Conservation (phyloP, 805 yeast genomes). For the Metschnikowia chrysomelidarum region DNA sequence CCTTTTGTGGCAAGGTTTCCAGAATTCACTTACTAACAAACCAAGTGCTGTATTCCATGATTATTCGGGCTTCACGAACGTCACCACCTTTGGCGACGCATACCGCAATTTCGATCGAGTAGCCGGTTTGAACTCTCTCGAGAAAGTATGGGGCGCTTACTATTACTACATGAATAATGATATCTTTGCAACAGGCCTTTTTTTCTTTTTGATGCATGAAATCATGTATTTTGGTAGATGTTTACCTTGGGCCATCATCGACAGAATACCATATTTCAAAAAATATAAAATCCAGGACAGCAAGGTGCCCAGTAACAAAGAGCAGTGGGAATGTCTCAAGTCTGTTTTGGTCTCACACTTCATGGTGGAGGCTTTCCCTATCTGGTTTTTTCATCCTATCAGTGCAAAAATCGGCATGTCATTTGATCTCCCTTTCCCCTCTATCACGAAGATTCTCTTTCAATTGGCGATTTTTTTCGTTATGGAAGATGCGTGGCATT, state of each 20-base stretch:
- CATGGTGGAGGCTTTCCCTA: constrained; percentile 91
- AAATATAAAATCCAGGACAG: constrained; percentile 87
- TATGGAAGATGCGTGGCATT: constrained; percentile 94
- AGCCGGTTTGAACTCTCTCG: constrained; percentile 41
- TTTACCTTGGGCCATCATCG: constrained; percentile 89
- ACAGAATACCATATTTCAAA: constrained; percentile 79
- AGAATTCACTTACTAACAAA: constrained; percentile 15
- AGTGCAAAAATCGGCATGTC: constrained; percentile 79
- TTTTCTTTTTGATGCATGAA: constrained; percentile 83
- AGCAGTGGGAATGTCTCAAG: constrained; percentile 92
- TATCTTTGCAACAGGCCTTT: constrained; percentile 84
- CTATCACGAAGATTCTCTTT: constrained; percentile 49
- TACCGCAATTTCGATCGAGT: constrained; percentile 30
- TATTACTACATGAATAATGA: constrained; percentile 85
- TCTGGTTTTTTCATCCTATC: constrained; percentile 95
- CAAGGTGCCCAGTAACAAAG: constrained; percentile 73
- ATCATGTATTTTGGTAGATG: constrained; percentile 88
- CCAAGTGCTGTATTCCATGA: constrained; percentile 33
- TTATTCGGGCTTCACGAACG: constrained; percentile 33
- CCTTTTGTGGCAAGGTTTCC: too few species aligned
- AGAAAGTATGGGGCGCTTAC: constrained; percentile 85
- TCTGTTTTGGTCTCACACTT: constrained; percentile 83
- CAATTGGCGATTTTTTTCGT: constrained; percentile 80
- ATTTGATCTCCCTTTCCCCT: constrained; percentile 83
- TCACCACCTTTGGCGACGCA: constrained; percentile 28